phyloP scores from a whole-genome alignment of 139 green algal genomes.

The Astrephomene gubernaculifera region DNA sequence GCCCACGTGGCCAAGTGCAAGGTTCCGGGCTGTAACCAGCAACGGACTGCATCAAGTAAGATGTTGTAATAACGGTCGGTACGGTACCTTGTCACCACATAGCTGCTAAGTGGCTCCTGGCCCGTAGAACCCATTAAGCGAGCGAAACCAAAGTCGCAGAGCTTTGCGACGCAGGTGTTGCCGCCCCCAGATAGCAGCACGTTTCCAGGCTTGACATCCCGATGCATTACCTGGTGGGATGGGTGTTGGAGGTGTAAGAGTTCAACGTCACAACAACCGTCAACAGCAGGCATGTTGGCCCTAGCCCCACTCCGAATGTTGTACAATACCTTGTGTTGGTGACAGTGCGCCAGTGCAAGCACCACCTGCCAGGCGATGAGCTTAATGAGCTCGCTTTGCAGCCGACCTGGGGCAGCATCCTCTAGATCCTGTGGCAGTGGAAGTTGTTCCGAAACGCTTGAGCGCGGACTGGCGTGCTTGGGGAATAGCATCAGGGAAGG shows the following conservation, averaged over 20 bases:
- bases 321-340: not conserved
- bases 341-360: not conserved
- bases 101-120: not conserved
- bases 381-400: not conserved
- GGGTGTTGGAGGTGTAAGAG: too few relatives aligned
- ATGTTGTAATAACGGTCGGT: too few relatives aligned
- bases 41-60: too few relatives aligned
- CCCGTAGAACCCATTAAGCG: not conserved
- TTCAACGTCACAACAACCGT: too few relatives aligned
- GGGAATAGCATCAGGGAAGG: not conserved
- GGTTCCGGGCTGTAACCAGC: too few relatives aligned
- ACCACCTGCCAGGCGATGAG: not conserved
- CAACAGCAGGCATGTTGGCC: too few relatives aligned
- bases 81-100: not conserved
- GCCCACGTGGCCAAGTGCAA: too few relatives aligned
- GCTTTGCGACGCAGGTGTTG: not conserved
- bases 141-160: constrained; percentile 8
- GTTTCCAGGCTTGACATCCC: constrained; percentile 8
- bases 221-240: not conserved
- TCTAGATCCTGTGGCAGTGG: not conserved
- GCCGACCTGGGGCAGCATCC: too few relatives aligned
- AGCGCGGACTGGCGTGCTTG: too few relatives aligned
- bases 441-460: too few relatives aligned
- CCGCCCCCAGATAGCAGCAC: not conserved
- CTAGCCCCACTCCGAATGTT: too few relatives aligned